Evolutionary conservation across 2,329 filamentous ascomycete genomes (phyloP).

Genomic region (Fusarium sp.): DNA sequence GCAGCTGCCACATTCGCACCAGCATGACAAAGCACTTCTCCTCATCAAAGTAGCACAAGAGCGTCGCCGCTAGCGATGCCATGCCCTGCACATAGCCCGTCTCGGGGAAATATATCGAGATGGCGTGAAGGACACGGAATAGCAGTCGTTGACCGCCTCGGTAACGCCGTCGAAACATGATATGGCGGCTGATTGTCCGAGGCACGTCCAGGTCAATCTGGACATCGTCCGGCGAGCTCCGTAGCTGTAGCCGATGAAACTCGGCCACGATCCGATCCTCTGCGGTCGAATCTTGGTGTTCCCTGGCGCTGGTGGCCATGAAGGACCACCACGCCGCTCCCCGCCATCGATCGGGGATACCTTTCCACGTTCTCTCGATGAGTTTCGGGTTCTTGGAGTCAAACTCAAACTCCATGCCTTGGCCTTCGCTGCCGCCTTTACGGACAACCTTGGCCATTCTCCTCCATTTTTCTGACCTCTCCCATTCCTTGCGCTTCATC

Average conservation of each 20-base stretch:
- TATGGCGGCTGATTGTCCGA: slow-evolving; percentile 92
- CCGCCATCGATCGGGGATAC: slow-evolving; percentile 96
- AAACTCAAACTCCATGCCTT: slow-evolving; percentile 76
- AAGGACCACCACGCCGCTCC: slow-evolving; percentile 96
- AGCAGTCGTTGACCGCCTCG: slow-evolving; percentile 90
- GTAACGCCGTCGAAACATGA: slow-evolving; percentile 96
- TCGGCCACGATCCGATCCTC: slow-evolving; percentile 79
- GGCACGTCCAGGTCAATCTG: slow-evolving; percentile 99
- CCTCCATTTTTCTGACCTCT: slow-evolving; percentile 75
- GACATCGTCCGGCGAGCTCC: slow-evolving; percentile 87
- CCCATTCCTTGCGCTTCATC: slow-evolving; percentile 72
- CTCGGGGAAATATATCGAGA: slow-evolving; percentile 90
- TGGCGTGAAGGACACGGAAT: slow-evolving; percentile 91
- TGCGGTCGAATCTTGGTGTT: slow-evolving; percentile 67
- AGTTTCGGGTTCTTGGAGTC: slow-evolving; percentile 86
- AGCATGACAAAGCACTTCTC: slow-evolving; percentile 96
- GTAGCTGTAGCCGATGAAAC: slow-evolving; percentile 79
- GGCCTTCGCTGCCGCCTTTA: slow-evolving; percentile 62
- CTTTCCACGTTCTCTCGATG: slow-evolving; percentile 95
- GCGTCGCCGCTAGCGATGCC: slow-evolving; percentile 90
- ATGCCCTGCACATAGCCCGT: slow-evolving; percentile 98
- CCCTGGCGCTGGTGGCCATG: slow-evolving; percentile 80
- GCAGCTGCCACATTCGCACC: slow-evolving; percentile 90
- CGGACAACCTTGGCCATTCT: slow-evolving; percentile 72
- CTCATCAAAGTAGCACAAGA: slow-evolving; percentile 97